Evolutionary conservation across 2,329 filamentous ascomycete genomes (phyloP).

Genomic region (Stemphylium lycopersici): DNA sequence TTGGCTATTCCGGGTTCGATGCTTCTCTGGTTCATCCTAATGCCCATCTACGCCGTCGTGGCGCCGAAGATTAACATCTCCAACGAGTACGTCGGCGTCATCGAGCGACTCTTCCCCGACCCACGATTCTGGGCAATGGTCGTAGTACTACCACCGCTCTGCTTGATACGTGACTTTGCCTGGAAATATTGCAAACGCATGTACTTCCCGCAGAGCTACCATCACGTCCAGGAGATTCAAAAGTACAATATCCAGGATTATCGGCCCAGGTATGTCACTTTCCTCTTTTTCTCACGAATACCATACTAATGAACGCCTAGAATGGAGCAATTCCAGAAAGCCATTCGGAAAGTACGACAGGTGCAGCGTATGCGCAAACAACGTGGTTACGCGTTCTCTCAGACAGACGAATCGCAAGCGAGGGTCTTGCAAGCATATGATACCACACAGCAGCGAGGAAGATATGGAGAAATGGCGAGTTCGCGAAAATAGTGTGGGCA

Average conservation of each 20-base stretch:
- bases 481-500: slow-evolving; percentile 45
- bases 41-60: slow-evolving; percentile 84
- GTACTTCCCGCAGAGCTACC: slow-evolving; percentile 94
- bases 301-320: slow-evolving; percentile 52
- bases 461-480: slow-evolving; percentile 93
- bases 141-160: slow-evolving; percentile 78
- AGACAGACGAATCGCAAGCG: slow-evolving; percentile 95
- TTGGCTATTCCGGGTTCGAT: slow-evolving; percentile 94
- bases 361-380: slow-evolving; percentile 99
- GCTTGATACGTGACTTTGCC: slow-evolving; percentile 83
- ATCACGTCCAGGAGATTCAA: slow-evolving; percentile 99
- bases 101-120: slow-evolving; percentile 78
- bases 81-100: slow-evolving; percentile 81
- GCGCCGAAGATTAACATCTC: slow-evolving; percentile 84
- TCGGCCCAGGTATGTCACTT: slow-evolving; percentile 75
- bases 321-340: slow-evolving; percentile 99
- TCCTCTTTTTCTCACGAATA: not conserved
- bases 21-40: slow-evolving; percentile 86
- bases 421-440: slow-evolving; percentile 96
- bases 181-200: slow-evolving; percentile 99
- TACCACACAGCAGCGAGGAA: slow-evolving; percentile 87
- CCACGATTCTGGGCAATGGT: slow-evolving; percentile 92
- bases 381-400: slow-evolving; percentile 96
- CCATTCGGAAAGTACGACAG: slow-evolving; percentile 96
- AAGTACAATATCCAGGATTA: slow-evolving; percentile 99